Evolutionary conservation across 2,329 filamentous ascomycete genomes (phyloP).

Genomic region (Sclerotinia nivalis): DNA sequence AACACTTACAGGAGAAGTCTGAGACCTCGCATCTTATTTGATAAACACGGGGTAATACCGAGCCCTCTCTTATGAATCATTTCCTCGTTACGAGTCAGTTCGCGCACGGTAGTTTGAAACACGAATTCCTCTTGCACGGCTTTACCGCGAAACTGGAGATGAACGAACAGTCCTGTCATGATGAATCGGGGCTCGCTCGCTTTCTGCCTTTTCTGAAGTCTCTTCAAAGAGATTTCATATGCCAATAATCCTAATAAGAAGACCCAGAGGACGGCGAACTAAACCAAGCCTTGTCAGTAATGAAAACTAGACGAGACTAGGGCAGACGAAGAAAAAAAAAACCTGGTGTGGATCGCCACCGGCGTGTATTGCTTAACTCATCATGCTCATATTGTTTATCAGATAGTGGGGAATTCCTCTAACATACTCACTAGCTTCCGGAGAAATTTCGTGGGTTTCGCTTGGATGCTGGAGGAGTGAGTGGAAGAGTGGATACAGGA

Average conservation of each 20-base stretch:
- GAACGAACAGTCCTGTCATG: not conserved
- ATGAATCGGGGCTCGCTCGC: not conserved
- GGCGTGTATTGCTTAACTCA: conserved; percentile 11
- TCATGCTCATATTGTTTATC: conserved; percentile 15
- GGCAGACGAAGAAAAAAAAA: not conserved
- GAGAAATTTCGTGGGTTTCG: conserved; percentile 21
- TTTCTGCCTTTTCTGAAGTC: not conserved
- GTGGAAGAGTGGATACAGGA: not conserved
- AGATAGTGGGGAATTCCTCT: conserved; percentile 18
- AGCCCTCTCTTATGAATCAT: not conserved
- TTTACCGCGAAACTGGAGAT: conserved; percentile 5
- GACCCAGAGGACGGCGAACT: not conserved
- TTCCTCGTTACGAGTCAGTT: conserved; percentile 2
- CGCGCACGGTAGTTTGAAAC: conserved; percentile 3
- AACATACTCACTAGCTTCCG: conserved; percentile 5
- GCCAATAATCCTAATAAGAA: not conserved
- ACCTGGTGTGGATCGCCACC: conserved; percentile 20
- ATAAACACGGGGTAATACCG: conserved; percentile 16
- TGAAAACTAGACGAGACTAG: not conserved
- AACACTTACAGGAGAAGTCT: not conserved
- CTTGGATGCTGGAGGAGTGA: not conserved
- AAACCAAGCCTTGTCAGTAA: conserved; percentile 6
- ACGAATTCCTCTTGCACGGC: conserved; percentile 12
- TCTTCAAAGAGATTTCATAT: not conserved
- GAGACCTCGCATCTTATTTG: conserved; percentile 8